Evolutionary conservation across 1,284 basidiomycete genomes (phyloP), one percentile per base, ranked within the genome.

Genomic region (Rhodotorula sp.): DNA sequence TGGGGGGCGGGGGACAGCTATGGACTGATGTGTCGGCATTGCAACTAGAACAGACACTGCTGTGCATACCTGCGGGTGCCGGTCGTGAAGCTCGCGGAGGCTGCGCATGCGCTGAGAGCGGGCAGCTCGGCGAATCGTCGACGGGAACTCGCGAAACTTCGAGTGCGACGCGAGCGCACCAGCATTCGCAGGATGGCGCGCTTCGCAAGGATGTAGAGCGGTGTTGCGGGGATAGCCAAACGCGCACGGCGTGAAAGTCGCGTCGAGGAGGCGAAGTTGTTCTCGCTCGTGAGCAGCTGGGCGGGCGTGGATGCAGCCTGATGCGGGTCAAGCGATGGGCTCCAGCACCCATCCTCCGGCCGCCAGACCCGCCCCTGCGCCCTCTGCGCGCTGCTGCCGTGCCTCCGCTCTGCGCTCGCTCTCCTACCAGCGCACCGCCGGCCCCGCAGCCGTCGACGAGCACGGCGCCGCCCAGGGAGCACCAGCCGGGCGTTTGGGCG

Each of bases 291-390:
- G n/a, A 22, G 19, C 44, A 58, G 56, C n/a, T n/a, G 37, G 56
- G 27, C 37, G 17, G 56, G 29, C 32, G 44, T 61, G 60, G 48
- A 66, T 61, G 66, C 62, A 57, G 50, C 61, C 56, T 48, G 70
- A 71, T 71, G 70, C 65, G 65, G 58, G n/a, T 67, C 70, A 64
- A 61, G 66, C 44, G 62, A 64, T 71, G 70, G 61, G 39, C 57
- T 51, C 54, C 53, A 22, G 48, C 58, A 22, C 61, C 70, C 25
- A 10, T 37, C 34, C 53, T 29, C 8, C 37, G 61, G 7, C 70
- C 70, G 36, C 70, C 66, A 10, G 66, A 64, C 50, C 61, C 61
- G 34, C 44, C 29, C n/a, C 1, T 5, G 25, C 57, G n/a, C 17
- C 54, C 37, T 27, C 60, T 25, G 4, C 54, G 53, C 27, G 48